Base-by-base conservation (phyloP, 192 early-diverging fungal species). In the Phlyctochytrium arcticum region DNA sequence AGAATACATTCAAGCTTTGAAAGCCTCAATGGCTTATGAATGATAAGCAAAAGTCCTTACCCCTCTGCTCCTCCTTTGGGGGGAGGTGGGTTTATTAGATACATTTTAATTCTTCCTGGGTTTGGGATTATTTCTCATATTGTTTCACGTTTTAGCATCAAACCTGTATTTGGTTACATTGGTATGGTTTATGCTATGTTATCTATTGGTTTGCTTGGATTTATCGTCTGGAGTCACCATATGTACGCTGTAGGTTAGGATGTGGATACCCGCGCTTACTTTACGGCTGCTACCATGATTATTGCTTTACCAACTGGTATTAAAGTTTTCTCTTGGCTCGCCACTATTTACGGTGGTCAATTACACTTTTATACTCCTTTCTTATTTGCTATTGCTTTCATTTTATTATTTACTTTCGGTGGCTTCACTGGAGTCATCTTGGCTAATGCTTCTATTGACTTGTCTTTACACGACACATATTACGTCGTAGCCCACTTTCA, bases 181-280 rank as follows among this genome's bases (percentile, higher is more conserved):
- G 67, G 65, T n/a, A 62, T 61, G 63, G 56, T 65, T 65, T 67
- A 67, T 48, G 66, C 66, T 24, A 67, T 67, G 66, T 57, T 67
- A 9, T 70, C 67, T 44, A 67, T 67, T 71, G 66, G 66, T 67
- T 34, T 67, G 21, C 33, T 67, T 23, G 66, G 66, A 51, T 67
- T 67, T 30, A 59, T 76, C 27, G 73, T 71, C 17, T 71, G 70
- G 71, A 1, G 1, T 73, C 79, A 82, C 44, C 78, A 82, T 67
- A 82, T 79, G 79, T 79, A 80, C 67, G 49, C 53, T 49, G 77
- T 79, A 17, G 77, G 77, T 76, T 78, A 82, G 73, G 77, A 78
- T 71, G 63, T 70, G 32, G 68, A 70, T 70, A 72, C 69, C 35
- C 46, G 68, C 36, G 69, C 68, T 70, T 70, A 70, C 4, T 70